These are phyloP conservation scores for Apiotrichum porosum DNA, from an alignment of 1,284 basidiomycete genomes.

Conservation along the genomic window DNA sequence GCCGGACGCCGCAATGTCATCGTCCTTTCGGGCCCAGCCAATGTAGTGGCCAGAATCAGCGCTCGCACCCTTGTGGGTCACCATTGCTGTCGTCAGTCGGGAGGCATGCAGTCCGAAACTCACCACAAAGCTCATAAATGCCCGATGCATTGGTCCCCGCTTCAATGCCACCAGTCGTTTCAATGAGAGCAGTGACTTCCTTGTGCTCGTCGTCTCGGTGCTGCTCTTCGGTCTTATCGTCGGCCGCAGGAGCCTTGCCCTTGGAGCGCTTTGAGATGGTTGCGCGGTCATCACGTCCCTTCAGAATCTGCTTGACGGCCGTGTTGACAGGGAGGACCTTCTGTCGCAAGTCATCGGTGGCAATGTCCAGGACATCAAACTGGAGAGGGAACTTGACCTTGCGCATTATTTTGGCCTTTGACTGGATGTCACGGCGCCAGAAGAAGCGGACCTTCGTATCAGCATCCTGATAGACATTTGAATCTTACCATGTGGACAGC, in stretches of 20 bases:
- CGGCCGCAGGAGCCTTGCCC: slow-evolving; percentile 21
- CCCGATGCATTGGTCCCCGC: slow-evolving; percentile 34
- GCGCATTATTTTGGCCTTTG: slow-evolving; percentile 91
- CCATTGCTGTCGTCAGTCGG: slow-evolving; percentile 60
- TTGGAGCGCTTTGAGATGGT: slow-evolving; percentile 76
- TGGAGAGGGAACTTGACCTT: slow-evolving; percentile 83
- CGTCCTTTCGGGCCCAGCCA: slow-evolving; percentile 56
- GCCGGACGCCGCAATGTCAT: slow-evolving; percentile 20
- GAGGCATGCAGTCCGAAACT: no score
- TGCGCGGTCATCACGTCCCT: slow-evolving; percentile 75
- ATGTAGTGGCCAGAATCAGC: slow-evolving; percentile 92
- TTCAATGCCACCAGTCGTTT: slow-evolving; percentile 19
- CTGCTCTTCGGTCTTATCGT: slow-evolving; percentile 34
- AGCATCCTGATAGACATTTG: slow-evolving; percentile 43
- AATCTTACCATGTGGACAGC: slow-evolving; percentile 32
- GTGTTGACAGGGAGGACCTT: slow-evolving; percentile 68
- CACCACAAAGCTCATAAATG: slow-evolving; percentile 48
- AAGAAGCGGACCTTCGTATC: slow-evolving; percentile 80
- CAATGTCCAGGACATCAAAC: slow-evolving; percentile 78
- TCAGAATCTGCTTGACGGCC: slow-evolving; percentile 71
- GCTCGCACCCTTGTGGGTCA: slow-evolving; percentile 93
- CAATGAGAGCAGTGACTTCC: slow-evolving; percentile 24
- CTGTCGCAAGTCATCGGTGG: slow-evolving; percentile 68
- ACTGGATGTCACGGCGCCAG: slow-evolving; percentile 85
- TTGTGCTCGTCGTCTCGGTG: slow-evolving; percentile 45